These are phyloP conservation scores for Kwoniella sp. DNA, from an alignment of 768 basidiomycete species.

Conservation along the genomic window DNA sequence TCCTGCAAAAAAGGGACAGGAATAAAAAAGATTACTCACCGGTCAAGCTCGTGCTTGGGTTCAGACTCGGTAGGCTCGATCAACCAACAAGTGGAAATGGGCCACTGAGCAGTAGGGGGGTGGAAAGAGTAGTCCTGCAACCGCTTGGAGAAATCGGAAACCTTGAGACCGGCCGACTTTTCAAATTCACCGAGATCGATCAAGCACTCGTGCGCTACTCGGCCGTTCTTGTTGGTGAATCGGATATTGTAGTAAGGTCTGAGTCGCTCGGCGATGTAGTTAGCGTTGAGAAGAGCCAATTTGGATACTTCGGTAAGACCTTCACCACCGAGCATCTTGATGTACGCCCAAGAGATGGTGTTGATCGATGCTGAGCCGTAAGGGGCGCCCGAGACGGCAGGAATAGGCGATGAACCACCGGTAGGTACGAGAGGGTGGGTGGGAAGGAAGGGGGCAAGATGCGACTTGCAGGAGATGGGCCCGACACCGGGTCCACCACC, in stretches of 20 bases:
- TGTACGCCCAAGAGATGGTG: constrained; percentile 97
- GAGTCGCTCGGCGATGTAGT: constrained; percentile 92
- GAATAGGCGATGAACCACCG: constrained; percentile 72
- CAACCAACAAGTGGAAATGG: constrained; percentile 74
- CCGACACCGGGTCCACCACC: constrained; percentile 97
- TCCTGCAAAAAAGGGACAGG: background rate
- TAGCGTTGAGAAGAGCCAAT: constrained; percentile 87
- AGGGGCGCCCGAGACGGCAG: constrained; percentile 86
- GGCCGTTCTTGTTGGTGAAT: constrained; percentile 85
- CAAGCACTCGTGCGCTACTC: constrained; percentile 92
- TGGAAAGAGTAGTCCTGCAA: constrained; percentile 63
- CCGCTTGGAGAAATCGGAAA: constrained; percentile 94
- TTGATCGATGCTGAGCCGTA: constrained; percentile 94
- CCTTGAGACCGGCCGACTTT: constrained; percentile 79
- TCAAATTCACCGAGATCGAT: constrained; percentile 97
- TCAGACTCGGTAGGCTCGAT: constrained; percentile 98
- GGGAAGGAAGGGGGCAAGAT: constrained; percentile 92
- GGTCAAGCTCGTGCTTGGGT: constrained; percentile 86
- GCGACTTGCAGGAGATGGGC: constrained; percentile 91
- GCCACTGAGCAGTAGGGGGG: constrained; percentile 95
- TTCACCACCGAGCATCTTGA: constrained; percentile 97
- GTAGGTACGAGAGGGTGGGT: constrained; percentile 72
- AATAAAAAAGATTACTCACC: constrained; percentile 58
- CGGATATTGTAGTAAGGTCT: constrained; percentile 80
- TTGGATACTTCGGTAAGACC: constrained; percentile 85